Base-by-base conservation (phyloP, 2,329 filamentous ascomycete species). In the Pseudogymnoascus pannorum region DNA sequence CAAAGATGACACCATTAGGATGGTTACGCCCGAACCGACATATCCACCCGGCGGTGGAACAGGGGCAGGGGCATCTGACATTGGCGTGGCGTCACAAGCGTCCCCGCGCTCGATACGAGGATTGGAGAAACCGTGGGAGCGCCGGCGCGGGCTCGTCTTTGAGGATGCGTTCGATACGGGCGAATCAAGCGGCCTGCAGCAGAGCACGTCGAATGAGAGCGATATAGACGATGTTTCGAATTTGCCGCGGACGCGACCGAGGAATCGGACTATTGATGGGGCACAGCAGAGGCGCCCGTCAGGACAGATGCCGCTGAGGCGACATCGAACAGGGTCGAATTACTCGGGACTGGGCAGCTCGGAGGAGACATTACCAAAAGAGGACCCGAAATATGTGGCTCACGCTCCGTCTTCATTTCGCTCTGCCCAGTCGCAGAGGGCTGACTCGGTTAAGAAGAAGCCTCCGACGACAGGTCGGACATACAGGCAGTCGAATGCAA, bases 131-230 rank as follows among this genome's bases (percentile, higher is more conserved):
- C 68, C 71, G 3, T 69, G 62, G 58, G 67, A 71, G 40, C 64
- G 83, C 61, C 77, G 84, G 36, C 82, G 84, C 68, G 84, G 84
- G 62, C 76, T 86, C 51, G 81, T 87, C 44, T 87, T 87, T 68
- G 78, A 83, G 65, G 84, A 87, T 63, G 77, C 82, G 9, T 76
- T 80, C 64, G 81, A 83, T 60, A 77, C 75, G 67, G 65, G 36
- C 73, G 59, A 59, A 42, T 38, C 60, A 14, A 26, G 42, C 61
- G 62, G 62, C 11, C 38, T 63, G 29, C 33, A 36, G 14, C 31
- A 38, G 33, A 35, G n/a, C 22, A 38, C 18, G 7, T 24, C 20
- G 18, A 54, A 20, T 20, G 48, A 54, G 48, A 31, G 48, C 48
- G 48, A 54, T 5, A 7, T 54, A 31, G 48, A 54, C 5, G 48